A percentile compares a stretch with the other conserved stretches of the same genome.
These are phyloP conservation scores for Didymella pomorum DNA, from an alignment of 2,329 filamentous ascomycete species.

Conservation along the genomic window DNA sequence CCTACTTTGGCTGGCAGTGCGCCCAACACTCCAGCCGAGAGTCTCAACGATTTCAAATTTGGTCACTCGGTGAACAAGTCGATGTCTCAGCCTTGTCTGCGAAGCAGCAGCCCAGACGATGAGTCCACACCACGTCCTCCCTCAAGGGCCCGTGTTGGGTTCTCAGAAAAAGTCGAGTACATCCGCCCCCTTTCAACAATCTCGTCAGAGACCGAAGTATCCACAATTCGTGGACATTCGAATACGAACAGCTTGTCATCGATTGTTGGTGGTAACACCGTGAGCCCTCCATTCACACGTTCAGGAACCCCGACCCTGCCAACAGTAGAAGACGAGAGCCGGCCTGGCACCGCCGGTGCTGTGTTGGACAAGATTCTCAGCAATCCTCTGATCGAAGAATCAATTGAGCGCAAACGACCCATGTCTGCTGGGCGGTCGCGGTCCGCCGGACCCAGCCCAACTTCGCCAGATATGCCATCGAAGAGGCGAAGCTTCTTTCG, in stretches of 20 bases:
- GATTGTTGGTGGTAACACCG: conserved; percentile 68
- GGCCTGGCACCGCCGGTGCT: conserved; percentile 76
- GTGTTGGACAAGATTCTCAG: conserved; percentile 62
- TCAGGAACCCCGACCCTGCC: conserved; percentile 50
- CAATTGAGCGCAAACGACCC: conserved; percentile 45
- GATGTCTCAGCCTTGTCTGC: conserved; percentile 51
- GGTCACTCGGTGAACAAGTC: conserved; percentile 49
- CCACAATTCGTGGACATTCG: conserved; percentile 75
- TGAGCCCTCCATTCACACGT: conserved; percentile 56
- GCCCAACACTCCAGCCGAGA: conserved; percentile 65
- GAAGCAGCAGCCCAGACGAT: conserved; percentile 34
- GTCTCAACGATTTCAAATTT: conserved; percentile 52
- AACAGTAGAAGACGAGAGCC: conserved; percentile 53
- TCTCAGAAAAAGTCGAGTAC: conserved; percentile 84
- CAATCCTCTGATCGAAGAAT: conserved; percentile 35
- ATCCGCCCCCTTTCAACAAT: conserved; percentile 84
- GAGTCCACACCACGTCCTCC: conserved; percentile 46
- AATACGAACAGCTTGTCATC: conserved; percentile 83
- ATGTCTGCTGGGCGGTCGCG: conserved; percentile 43
- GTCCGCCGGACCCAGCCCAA: conserved; percentile 31
- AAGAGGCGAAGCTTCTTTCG: conserved; percentile 52
- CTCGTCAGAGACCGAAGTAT: conserved; percentile 82
- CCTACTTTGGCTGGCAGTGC: conserved; percentile 68
- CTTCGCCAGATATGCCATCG: conserved; percentile 23
- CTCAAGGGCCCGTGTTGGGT: conserved; percentile 75